Evolutionary conservation across 257 asterid species (phyloP).

Genomic region (Solanum piurae): DNA sequence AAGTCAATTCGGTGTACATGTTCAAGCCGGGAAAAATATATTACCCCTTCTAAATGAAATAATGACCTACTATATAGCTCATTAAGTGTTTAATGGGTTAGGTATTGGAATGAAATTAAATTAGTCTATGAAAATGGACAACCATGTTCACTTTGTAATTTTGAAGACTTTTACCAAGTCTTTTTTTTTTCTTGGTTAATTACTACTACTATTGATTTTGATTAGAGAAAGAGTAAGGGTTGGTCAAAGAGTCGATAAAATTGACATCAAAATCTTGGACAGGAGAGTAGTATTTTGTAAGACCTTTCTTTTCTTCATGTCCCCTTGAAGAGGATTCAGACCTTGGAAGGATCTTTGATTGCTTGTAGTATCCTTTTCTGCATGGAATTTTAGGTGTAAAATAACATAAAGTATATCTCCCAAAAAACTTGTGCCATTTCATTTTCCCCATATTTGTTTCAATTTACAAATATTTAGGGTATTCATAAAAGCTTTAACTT

Average conservation of each 20-base stretch:
- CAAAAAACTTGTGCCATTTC: not conserved
- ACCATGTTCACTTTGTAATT: not conserved
- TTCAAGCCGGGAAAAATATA: not conserved
- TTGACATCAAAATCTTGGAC: not conserved
- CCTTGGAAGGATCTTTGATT: not conserved
- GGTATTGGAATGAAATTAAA: not conserved
- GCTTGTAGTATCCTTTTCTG: not conserved
- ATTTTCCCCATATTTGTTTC: not conserved
- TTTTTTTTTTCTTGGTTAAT: not conserved
- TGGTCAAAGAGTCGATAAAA: not conserved
- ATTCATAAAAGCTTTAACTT: not conserved
- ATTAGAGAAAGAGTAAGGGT: not conserved
- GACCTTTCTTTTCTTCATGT: not conserved
- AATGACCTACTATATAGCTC: not conserved
- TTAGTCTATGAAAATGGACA: not conserved
- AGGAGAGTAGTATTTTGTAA: not conserved
- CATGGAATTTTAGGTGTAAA: not conserved
- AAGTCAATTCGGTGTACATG: not conserved
- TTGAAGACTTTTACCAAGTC: not conserved
- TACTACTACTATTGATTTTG: not conserved
- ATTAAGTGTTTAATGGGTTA: not conserved
- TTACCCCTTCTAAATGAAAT: not conserved
- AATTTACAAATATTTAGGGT: not conserved
- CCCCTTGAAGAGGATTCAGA: not conserved
- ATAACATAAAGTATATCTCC: not conserved